Base-by-base conservation (phyloP, 192 early-diverging fungal genomes). In the Lobosporangium transversale region DNA sequence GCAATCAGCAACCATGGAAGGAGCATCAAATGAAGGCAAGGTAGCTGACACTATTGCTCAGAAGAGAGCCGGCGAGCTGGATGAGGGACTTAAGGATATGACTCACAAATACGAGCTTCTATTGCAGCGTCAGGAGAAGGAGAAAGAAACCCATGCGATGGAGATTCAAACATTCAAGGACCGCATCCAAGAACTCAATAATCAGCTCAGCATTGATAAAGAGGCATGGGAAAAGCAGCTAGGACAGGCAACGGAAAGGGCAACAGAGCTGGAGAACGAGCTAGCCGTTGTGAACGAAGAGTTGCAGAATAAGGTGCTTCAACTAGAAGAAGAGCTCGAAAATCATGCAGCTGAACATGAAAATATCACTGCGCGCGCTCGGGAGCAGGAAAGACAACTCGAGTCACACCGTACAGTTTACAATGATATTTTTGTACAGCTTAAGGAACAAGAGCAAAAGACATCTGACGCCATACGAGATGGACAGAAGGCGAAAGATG, bases 381-480 rank as follows among this genome's bases (percentile, higher is more conserved):
- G 58, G 53, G 74, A 78, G 11, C 66, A 68, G 47, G 76, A 64
- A 55, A 49, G 42, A 18, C 67, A 76, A 29, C 64, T 65, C 5
- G 58, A 66, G 32, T 76, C 73, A 14, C 73, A 76, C 42, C 50
- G 73, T 12, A 59, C 73, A 2, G 73, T 76, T 3, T 43, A 76
- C 29, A 47, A 27, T 8, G 68, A 79, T 43, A 70, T 79, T 52
- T 21, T 66, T 37, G 58, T 29, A 4, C 68, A 66, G 40, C 53
- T 79, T 18, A 68, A 70, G 45, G 68, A 71, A 11, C 52, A 66
- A 27, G 56, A 62, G 33, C 50, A 51, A 32, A 60, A 66, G 8
- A 32, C 45, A 1, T 17, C 44, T 1, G 32, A 4, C 1, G 31
- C 61, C 3, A 14, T 60, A 52, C 36, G 61, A n/a, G 62, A 57